Evolutionary conservation across 169 alveolate species (phyloP), one percentile per base, ranked within the genome.

Genomic region (Pseudocohnilembus persalinus): DNA sequence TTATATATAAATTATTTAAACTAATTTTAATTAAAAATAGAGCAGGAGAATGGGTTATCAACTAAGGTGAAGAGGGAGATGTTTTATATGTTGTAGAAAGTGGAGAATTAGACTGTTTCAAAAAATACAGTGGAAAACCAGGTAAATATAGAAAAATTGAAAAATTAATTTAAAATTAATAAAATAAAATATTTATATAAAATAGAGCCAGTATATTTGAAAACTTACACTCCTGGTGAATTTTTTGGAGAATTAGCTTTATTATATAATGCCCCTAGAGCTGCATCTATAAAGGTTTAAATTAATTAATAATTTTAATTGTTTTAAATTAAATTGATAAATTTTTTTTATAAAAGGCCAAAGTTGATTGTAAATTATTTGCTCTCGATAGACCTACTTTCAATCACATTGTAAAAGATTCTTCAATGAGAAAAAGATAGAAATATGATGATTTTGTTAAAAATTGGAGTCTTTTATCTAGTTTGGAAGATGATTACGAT

Each of bases 31-130:
- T 49, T 4, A 24, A 31, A 73, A 78, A 24, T 73, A 85, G 87
- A 76, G 82, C 88, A 34, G 94, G 91, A 31, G 95, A 92, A 33
- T 77, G 30, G 64, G 94, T 93, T 28, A 95, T 95, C 29, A 85
- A 76, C 33, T 91, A 95, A 74, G 96, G 96, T 0, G 95, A 95
- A 29, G 89, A 91, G 73, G 97, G 97, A 25, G 95, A 95, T 85
- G 88, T 88, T 31, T 79, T 93, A 31, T 95, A 90, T 84, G 94
- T 95, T 0, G 96, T 95, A 0, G 97, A 93, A 81, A 81, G 89
- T 30, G 97, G 97, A 11, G 79, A 77, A 28, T 86, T 92, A 35
- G 91, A 92, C 82, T 95, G 97, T 83, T 88, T 34, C 72, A 93
- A 91, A 86, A 80, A 88, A 27, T 88, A 88, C 31, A 73, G 49